Percentiles rank a stretch among this genome's conserved stretches.
Evolutionary conservation across 148 eudicot genomes (phyloP).

Genomic region (Dianthus caryophyllus): DNA sequence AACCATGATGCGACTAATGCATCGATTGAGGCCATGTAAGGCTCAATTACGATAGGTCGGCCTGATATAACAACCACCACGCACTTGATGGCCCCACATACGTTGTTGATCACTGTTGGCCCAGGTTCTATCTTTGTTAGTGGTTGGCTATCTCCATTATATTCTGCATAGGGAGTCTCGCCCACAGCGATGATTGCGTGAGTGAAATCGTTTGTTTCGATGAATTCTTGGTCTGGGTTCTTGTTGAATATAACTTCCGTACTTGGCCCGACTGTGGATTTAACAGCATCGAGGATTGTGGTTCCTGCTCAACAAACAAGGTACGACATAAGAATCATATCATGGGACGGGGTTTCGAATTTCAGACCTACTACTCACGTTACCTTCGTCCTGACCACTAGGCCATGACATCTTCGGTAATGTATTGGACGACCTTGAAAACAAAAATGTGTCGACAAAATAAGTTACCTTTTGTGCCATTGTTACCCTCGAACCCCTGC

Average conservation of each 20-base stretch:
- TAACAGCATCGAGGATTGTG: constrained; percentile 31
- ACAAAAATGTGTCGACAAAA: too few species aligned
- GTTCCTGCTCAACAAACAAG: constrained; percentile 24
- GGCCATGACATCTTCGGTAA: too few species aligned
- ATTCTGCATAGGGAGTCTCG: constrained; percentile 30
- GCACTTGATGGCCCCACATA: constrained; percentile 25
- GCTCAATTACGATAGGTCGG: constrained; percentile 35
- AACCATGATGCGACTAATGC: constrained; percentile 37
- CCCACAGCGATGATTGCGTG: constrained; percentile 28
- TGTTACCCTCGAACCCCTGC: constrained; percentile 29
- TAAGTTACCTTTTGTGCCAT: constrained; percentile 20
- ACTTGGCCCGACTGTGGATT: constrained; percentile 22
- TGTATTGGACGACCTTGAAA: too few species aligned
- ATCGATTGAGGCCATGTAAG: constrained; percentile 25
- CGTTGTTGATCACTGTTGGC: constrained; percentile 18
- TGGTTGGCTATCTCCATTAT: constrained; percentile 26
- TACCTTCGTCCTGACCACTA: too few species aligned
- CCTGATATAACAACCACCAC: constrained; percentile 30
- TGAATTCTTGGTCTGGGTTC: constrained; percentile 25
- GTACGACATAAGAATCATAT: not conserved
- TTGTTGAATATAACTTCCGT: constrained; percentile 26
- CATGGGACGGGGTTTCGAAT: too few species aligned
- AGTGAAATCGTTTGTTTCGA: constrained; percentile 24
- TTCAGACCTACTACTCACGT: too few species aligned
- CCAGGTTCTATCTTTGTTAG: constrained; percentile 34